phyloP scores from a whole-genome alignment of 2,329 filamentous ascomycete species.

The Colletotrichum theobromicola region DNA sequence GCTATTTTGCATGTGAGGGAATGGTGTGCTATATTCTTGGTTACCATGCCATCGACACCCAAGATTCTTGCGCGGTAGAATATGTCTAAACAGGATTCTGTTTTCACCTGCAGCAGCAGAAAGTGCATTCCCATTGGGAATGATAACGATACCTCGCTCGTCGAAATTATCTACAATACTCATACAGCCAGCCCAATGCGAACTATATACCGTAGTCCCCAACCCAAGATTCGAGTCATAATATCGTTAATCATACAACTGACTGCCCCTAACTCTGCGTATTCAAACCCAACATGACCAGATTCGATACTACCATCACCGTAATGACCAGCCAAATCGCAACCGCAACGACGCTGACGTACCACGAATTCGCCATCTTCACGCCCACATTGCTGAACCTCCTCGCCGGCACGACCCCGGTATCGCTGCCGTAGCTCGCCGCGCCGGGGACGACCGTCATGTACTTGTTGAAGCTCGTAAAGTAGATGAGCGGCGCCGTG shows the following conservation, averaged over 20 bases:
- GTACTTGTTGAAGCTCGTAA: slow-evolving; percentile 78
- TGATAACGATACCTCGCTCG: background rate
- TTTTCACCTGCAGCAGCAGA: background rate
- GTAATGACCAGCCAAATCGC: slow-evolving; percentile 77
- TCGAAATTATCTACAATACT: background rate
- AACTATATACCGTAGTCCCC: background rate
- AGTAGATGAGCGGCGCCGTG: slow-evolving; percentile 81
- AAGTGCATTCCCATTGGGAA: background rate
- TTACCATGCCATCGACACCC: background rate
- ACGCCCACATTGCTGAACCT: slow-evolving; percentile 33
- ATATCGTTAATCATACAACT: background rate
- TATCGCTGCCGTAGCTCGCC: slow-evolving; percentile 9
- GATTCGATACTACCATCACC: slow-evolving; percentile 77
- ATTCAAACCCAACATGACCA: slow-evolving; percentile 56
- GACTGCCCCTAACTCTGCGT: background rate
- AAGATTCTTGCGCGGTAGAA: background rate
- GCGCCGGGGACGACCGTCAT: slow-evolving; percentile 54
- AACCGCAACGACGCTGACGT: slow-evolving; percentile 58
- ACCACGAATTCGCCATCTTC: slow-evolving; percentile 77
- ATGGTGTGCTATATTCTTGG: background rate
- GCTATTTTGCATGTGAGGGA: background rate
- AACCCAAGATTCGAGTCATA: background rate
- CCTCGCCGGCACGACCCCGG: slow-evolving; percentile 22
- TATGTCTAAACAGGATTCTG: rapidly evolving
- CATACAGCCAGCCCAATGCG: background rate